Conservation (phyloP, 805 yeast genomes). For the Debaryomyces hansenii region DNA sequence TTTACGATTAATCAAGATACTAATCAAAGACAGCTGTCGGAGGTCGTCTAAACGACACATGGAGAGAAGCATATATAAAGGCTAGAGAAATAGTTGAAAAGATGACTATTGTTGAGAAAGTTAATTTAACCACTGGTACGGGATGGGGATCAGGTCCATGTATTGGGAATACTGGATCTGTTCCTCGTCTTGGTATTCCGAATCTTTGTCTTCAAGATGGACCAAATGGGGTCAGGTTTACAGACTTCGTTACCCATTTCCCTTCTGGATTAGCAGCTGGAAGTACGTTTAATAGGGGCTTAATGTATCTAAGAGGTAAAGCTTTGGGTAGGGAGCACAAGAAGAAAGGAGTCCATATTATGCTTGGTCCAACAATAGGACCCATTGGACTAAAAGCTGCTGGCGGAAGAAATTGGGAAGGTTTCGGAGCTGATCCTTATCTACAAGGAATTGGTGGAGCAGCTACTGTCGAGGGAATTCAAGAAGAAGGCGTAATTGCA, state of each 20-base stretch:
- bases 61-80: slow-evolving; percentile 58
- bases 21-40: slow-evolving; percentile 31
- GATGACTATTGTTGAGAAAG: slow-evolving; percentile 59
- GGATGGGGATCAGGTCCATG: slow-evolving; percentile 66
- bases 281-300: slow-evolving; percentile 53
- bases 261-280: slow-evolving; percentile 63
- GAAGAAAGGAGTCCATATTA: slow-evolving; percentile 54
- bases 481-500: slow-evolving; percentile 58
- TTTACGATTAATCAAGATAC: slow-evolving; percentile 2
- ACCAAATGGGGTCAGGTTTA: slow-evolving; percentile 57
- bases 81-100: slow-evolving; percentile 56
- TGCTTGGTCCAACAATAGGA: slow-evolving; percentile 58
- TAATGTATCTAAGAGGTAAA: slow-evolving; percentile 53
- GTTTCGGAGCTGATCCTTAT: slow-evolving; percentile 63
- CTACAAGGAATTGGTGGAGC: slow-evolving; percentile 56
- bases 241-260: slow-evolving; percentile 56
- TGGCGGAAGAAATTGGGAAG: slow-evolving; percentile 68
- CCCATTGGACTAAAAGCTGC: slow-evolving; percentile 63
- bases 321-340: slow-evolving; percentile 58
- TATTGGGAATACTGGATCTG: slow-evolving; percentile 60
- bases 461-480: slow-evolving; percentile 54
- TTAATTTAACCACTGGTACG: slow-evolving; percentile 62
- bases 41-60: slow-evolving; percentile 49
- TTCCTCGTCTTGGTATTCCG: slow-evolving; percentile 55
- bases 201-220: slow-evolving; percentile 63